Conservation (phyloP, 768 basidiomycete genomes). For the Paxillus ammoniavirescens region DNA sequence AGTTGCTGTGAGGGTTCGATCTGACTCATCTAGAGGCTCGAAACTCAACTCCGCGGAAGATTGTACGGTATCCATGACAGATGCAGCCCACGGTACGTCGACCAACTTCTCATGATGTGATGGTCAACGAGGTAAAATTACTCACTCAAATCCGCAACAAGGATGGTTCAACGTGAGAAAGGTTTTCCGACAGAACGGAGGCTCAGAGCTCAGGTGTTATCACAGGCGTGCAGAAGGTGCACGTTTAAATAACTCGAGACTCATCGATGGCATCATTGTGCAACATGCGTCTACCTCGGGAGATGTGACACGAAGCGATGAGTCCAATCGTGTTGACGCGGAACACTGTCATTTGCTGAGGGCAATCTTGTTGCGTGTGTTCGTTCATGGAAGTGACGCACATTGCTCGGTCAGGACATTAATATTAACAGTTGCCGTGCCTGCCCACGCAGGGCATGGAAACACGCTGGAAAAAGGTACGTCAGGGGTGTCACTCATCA, state of each 20-base stretch:
- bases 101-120: conserved; percentile 11
- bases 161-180: background rate
- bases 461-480: conserved; percentile 8
- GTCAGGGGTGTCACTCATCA: conserved; percentile 13
- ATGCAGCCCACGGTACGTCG: conserved; percentile 23
- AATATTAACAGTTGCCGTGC: background rate
- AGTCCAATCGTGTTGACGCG: no score
- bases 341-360: conserved; percentile 5
- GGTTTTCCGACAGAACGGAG: background rate
- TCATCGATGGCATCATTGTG: background rate
- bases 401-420: background rate
- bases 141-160: background rate
- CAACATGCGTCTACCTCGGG: background rate
- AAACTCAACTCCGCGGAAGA: conserved; percentile 30
- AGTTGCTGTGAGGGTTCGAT: conserved; percentile 2
- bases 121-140: background rate
- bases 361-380: conserved; percentile 3
- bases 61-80: conserved; percentile 27
- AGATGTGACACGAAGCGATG: background rate
- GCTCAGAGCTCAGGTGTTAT: background rate
- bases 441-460: background rate
- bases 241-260: background rate
- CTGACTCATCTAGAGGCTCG: background rate
- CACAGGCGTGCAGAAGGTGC: background rate
- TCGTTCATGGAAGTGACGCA: conserved; percentile 1